Evolutionary conservation across 139 green algal species (phyloP).

Genomic region (Volvox reticuliferus): DNA sequence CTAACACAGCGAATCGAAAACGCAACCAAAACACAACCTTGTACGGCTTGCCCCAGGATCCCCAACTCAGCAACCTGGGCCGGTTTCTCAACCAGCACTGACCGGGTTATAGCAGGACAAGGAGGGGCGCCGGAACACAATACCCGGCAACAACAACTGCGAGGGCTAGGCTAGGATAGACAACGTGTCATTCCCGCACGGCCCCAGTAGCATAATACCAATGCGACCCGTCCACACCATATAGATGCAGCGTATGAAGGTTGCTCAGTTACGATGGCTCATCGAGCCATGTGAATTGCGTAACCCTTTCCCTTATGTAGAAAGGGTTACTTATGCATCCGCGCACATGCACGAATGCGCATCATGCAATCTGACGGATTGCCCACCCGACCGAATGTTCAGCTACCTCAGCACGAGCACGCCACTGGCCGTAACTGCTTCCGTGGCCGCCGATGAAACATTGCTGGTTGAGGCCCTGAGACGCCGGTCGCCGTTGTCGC

Average conservation of each 20-base stretch:
- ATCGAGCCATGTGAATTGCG: background rate
- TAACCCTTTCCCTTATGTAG: background rate
- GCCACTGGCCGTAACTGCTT: slow-evolving; percentile 39
- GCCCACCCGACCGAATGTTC: background rate
- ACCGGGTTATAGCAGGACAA: background rate
- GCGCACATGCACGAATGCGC: background rate
- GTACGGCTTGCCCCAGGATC: background rate
- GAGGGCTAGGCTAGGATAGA: background rate
- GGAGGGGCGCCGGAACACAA: background rate
- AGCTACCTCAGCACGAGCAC: slow-evolving; percentile 27
- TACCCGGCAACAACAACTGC: background rate
- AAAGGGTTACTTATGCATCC: background rate
- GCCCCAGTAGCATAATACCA: background rate
- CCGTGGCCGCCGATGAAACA: slow-evolving; percentile 27
- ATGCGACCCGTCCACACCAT: background rate
- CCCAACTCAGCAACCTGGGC: background rate
- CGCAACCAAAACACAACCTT: background rate
- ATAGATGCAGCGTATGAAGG: background rate
- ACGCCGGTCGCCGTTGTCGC: background rate
- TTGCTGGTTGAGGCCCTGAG: background rate
- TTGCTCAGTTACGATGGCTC: background rate
- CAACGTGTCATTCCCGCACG: slow-evolving; percentile 15
- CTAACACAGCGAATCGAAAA: background rate
- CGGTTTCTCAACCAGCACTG: background rate
- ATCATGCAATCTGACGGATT: background rate